Evolutionary conservation across 192 early-diverging fungal genomes (phyloP).

Genomic region (Glomus cerebriforme): DNA sequence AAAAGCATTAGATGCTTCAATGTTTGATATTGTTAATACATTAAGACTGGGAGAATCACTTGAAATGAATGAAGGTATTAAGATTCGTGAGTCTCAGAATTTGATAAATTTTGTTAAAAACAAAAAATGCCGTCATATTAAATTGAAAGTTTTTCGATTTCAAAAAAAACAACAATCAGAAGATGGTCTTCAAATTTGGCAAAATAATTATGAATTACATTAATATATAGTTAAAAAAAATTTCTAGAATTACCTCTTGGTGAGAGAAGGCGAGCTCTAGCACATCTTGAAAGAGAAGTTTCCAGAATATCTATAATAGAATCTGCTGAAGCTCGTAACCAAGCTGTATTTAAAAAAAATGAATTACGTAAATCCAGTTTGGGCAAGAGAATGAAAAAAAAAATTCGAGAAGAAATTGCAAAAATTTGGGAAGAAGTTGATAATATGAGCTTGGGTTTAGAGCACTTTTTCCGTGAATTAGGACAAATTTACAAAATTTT

Average conservation of each 20-base stretch:
- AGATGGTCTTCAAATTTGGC: slow-evolving; percentile 6
- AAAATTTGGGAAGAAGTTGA: slow-evolving; percentile 1
- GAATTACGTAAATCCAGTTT: not conserved
- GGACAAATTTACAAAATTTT: slow-evolving; percentile 21
- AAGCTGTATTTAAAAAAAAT: not conserved
- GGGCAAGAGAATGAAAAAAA: too few species aligned
- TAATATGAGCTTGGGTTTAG: slow-evolving; percentile 4
- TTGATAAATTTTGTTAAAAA: slow-evolving; percentile 10
- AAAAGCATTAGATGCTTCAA: not conserved
- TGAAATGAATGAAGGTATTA: not conserved
- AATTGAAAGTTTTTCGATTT: slow-evolving; percentile 4
- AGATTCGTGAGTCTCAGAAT: not conserved
- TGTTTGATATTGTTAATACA: not conserved
- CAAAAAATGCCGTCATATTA: not conserved
- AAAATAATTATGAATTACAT: not conserved
- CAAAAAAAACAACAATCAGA: not conserved
- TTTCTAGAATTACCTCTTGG: slow-evolving; percentile 13
- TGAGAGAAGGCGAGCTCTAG: slow-evolving; percentile 11
- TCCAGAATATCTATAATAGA: slow-evolving; percentile 5
- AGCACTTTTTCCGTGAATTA: slow-evolving; percentile 31
- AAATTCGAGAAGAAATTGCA: slow-evolving; percentile 4
- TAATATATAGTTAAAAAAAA: not conserved
- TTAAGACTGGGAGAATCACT: not conserved
- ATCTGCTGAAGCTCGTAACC: not conserved
- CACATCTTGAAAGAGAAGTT: slow-evolving; percentile 27